These are phyloP conservation scores for Basidiobolus meristosporus DNA, from an alignment of 371 early-diverging fungal species.

Conservation along the genomic window DNA sequence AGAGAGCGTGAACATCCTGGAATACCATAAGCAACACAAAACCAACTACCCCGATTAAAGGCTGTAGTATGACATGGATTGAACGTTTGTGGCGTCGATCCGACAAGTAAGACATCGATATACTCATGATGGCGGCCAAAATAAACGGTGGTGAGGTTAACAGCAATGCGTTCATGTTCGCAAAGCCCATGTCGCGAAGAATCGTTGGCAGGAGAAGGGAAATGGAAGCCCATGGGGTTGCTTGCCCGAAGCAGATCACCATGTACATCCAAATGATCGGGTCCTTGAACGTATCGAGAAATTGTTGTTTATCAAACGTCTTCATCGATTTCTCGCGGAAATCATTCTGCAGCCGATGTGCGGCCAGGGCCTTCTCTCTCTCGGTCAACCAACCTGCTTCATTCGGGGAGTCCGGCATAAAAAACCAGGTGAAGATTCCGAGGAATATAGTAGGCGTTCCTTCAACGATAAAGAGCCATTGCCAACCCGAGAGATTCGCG, in stretches of 20 bases:
- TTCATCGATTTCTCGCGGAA: constrained; percentile 11
- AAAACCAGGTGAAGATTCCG: constrained; percentile 13
- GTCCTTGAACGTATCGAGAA: constrained; percentile 19
- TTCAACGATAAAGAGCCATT: constrained; percentile 35
- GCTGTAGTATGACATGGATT: constrained; percentile 5
- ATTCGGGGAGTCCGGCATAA: constrained; percentile 36
- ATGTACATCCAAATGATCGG: constrained; percentile 16
- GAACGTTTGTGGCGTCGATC: constrained; percentile 8
- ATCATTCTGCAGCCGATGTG: constrained; percentile 18
- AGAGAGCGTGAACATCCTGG: constrained; percentile 4
- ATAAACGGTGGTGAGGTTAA: constrained; percentile 19
- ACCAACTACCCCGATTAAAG: constrained; percentile 4
- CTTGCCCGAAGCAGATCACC: constrained; percentile 13
- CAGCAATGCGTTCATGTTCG: constrained; percentile 17
- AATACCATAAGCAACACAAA: constrained; percentile 6
- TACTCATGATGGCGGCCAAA: constrained; percentile 8
- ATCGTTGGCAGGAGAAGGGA: constrained; percentile 31
- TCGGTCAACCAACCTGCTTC: constrained; percentile 21
- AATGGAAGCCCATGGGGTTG: constrained; percentile 15
- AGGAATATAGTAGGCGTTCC: constrained; percentile 18
- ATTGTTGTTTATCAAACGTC: constrained; percentile 12
- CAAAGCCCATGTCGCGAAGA: constrained; percentile 16
- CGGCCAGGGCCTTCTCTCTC: constrained; percentile 23
- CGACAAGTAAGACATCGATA: constrained; percentile 10
- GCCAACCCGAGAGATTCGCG: constrained; percentile 20